phyloP scores from a whole-genome alignment of 441 rosid species.

The Euphorbia schlechtendalii region DNA sequence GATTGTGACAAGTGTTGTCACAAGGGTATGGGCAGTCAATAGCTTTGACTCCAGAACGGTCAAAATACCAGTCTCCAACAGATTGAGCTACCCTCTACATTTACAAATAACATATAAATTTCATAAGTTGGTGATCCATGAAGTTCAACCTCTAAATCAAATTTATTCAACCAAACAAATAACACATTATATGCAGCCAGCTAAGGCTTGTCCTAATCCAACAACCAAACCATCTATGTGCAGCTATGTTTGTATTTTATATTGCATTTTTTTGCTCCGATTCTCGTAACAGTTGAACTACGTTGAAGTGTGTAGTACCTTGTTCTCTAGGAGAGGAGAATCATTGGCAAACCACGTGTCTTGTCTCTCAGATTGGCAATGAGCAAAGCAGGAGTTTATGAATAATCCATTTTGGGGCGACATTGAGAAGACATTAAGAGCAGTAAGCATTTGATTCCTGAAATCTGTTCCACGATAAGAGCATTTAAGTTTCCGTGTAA shows the following conservation, averaged over 20 bases:
- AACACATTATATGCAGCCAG: too few relatives aligned
- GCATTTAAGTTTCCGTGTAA: too few relatives aligned
- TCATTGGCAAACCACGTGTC: constrained; percentile 87
- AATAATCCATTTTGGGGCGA: constrained; percentile 65
- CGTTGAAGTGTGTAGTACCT: too few relatives aligned
- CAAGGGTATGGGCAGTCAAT: constrained; percentile 84
- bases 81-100: constrained; percentile 76
- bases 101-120: not conserved
- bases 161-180: not conserved
- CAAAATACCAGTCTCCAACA: constrained; percentile 97
- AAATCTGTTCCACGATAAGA: constrained; percentile 65
- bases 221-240: too few relatives aligned
- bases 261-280: too few relatives aligned
- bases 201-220: too few relatives aligned
- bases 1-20: constrained; percentile 79
- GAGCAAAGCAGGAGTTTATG: constrained; percentile 92
- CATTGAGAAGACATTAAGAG: constrained; percentile 45
- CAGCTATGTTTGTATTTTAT: too few relatives aligned
- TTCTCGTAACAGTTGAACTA: too few relatives aligned
- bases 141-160: not conserved
- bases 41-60: constrained; percentile 53
- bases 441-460: constrained; percentile 73
- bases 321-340: constrained; percentile 64
- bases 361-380: constrained; percentile 93
- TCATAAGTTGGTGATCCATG: not conserved